Evolutionary conservation across 2,329 filamentous ascomycete genomes (phyloP), one percentile per base, ranked within the genome.

Genomic region (Grosmannia clavigera): DNA sequence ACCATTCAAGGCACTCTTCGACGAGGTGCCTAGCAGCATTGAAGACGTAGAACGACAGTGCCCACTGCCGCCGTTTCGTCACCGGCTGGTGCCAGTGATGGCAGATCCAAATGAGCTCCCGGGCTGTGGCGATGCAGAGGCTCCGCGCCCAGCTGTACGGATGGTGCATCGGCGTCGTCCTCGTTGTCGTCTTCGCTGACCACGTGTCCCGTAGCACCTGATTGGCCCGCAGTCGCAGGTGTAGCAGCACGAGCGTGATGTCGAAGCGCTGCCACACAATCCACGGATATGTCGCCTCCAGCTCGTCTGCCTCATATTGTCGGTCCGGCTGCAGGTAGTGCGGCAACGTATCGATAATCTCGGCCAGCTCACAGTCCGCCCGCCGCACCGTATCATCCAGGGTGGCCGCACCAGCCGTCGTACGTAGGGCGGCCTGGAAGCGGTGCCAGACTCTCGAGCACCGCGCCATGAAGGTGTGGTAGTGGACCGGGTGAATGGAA

Each of bases 201-300:
- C 58, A 59, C 6, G 25, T 25, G 3, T 16, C 50, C 58, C 46
- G 58, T 25, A 59, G 51, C 5, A 55, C 33, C 19, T 35, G 46
- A 51, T 48, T 53, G 35, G n/a, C 46, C n/a, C 38, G 25, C 25
- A 59, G 35, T 11, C 57, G 33, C 5, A n/a, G 51, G 50, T 59
- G 35, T 19, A 59, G 51, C 22, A 59, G 57, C 11, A 59, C 51
- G 2, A 59, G 25, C 25, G 57, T 33, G 12, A 59, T 46, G 35
- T 46, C 51, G 16, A 54, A 46, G 16, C 51, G 33, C 51, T 59
- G 57, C 57, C 57, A 59, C 33, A n/a, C n/a, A 35, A 59, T 35
- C 33, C 35, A 59, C 9, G 57, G 57, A 14, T 59, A n/a, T 11
- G 31, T 31, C 10, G 19, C 19, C 22, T 53, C 50, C 14, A 54